Evolutionary conservation across 345 rosid species (phyloP).

Genomic region (Linum tenue): DNA sequence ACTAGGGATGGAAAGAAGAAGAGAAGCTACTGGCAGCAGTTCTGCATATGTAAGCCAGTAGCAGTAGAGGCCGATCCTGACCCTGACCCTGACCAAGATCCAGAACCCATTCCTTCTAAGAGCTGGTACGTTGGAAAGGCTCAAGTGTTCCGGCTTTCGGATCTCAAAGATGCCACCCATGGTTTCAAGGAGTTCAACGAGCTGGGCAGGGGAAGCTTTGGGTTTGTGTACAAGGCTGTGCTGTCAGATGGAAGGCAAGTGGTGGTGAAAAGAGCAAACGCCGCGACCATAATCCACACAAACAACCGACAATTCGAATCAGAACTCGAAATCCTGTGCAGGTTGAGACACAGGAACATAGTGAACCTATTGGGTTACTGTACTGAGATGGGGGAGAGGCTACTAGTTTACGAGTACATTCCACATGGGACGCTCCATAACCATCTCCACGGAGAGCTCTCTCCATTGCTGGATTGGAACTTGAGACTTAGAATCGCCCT

Average conservation of each 20-base stretch:
- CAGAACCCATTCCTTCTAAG: constrained; percentile 27
- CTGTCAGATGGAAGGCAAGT: constrained; percentile 75
- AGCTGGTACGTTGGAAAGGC: constrained; percentile 51
- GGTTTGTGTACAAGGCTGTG: constrained; percentile 82
- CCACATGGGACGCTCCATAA: constrained; percentile 81
- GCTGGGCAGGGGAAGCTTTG: constrained; percentile 83
- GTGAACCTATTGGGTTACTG: constrained; percentile 85
- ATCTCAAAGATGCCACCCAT: constrained; percentile 83
- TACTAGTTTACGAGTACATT: constrained; percentile 83
- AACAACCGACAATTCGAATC: constrained; percentile 70
- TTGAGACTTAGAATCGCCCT: constrained; percentile 51
- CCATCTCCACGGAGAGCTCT: constrained; percentile 67
- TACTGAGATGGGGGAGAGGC: constrained; percentile 78
- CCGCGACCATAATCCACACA: constrained; percentile 86
- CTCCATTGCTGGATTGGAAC: constrained; percentile 56
- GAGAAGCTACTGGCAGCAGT: constrained; percentile 31
- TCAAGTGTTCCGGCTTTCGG: constrained; percentile 72
- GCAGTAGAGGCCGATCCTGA: constrained; percentile 27
- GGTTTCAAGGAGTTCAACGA: constrained; percentile 93
- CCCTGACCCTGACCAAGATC: constrained; percentile 13
- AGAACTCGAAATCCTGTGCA: constrained; percentile 69
- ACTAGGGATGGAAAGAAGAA: constrained; percentile 27
- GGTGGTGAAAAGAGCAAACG: constrained; percentile 87
- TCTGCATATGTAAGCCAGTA: constrained; percentile 51
- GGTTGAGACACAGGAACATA: constrained; percentile 60